Evolutionary conservation across 2,329 filamentous ascomycete species (phyloP).

Genomic region (Colletotrichum liaoningense): DNA sequence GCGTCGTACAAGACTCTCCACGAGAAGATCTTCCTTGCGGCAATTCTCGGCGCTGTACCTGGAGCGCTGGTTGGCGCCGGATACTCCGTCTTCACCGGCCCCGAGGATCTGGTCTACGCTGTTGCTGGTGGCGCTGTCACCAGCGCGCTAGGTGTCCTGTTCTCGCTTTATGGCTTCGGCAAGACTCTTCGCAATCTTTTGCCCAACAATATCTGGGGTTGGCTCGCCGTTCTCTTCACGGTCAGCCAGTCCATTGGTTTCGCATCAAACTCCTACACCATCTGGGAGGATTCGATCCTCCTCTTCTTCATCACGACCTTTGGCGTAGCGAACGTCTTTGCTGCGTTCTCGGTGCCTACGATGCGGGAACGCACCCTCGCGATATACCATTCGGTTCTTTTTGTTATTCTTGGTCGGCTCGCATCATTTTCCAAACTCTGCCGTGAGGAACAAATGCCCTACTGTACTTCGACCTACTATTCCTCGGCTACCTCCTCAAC

Average conservation of each 20-base stretch:
- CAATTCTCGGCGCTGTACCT: constrained; percentile 47
- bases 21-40: constrained; percentile 52
- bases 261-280: constrained; percentile 97
- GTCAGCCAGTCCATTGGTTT: constrained; percentile 93
- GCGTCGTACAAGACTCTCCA: constrained; percentile 50
- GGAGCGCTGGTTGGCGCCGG: constrained; percentile 47
- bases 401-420: constrained; percentile 81
- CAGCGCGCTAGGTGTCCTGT: constrained; percentile 54
- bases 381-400: constrained; percentile 86
- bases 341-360: constrained; percentile 79
- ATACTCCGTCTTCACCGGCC: constrained; percentile 47
- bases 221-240: constrained; percentile 83
- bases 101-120: constrained; percentile 46
- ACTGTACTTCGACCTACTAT: constrained; percentile 95
- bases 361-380: constrained; percentile 78
- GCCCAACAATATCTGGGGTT: constrained; percentile 88
- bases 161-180: constrained; percentile 55
- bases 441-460: constrained; percentile 98
- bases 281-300: constrained; percentile 97
- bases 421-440: constrained; percentile 93
- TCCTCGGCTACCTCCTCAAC: constrained; percentile 91
- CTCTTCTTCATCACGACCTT: constrained; percentile 93
- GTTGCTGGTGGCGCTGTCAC: constrained; percentile 55
- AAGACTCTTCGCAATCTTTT: constrained; percentile 64
- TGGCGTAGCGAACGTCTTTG: constrained; percentile 78